Conservation (phyloP, 139 green algal genomes). For the Asterochloris erici region DNA sequence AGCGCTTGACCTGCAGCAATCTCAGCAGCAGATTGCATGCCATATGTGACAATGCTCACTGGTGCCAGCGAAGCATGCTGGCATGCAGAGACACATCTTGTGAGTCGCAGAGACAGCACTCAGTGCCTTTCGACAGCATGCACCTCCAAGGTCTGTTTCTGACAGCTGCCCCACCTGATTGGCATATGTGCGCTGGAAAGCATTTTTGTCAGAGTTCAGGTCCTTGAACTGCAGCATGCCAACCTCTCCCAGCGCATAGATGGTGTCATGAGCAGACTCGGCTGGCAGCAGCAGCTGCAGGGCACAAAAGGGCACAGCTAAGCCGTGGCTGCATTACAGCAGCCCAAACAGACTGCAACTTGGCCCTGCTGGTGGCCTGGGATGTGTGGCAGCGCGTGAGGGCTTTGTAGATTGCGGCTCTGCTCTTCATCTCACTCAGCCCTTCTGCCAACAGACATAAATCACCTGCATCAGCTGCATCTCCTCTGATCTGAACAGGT, state of each 20-base stretch:
- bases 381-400: not conserved
- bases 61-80: too few species aligned
- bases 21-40: too few species aligned
- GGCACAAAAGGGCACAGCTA: not conserved
- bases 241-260: slow-evolving; percentile 83
- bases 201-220: slow-evolving; percentile 86
- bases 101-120: too few species aligned
- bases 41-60: too few species aligned
- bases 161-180: slow-evolving; percentile 55
- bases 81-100: too few species aligned
- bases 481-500: slow-evolving; percentile 71
- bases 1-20: slow-evolving; percentile 87
- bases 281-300: slow-evolving; percentile 95
- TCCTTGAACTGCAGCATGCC: slow-evolving; percentile 91
- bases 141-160: too few species aligned
- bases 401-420: not conserved
- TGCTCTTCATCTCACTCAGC: not conserved
- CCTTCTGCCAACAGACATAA: not conserved
- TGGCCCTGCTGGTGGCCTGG: too few species aligned
- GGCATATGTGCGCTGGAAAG: slow-evolving; percentile 94
- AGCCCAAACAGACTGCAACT: not conserved
- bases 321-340: not conserved
- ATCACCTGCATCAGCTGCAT: slow-evolving; percentile 95
- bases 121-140: not conserved
- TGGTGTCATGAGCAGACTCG: slow-evolving; percentile 90